Evolutionary conservation across 1,139 yeast genomes (phyloP), one percentile per base, ranked within the genome.

Genomic region (Yamadazyma friedrichii): DNA sequence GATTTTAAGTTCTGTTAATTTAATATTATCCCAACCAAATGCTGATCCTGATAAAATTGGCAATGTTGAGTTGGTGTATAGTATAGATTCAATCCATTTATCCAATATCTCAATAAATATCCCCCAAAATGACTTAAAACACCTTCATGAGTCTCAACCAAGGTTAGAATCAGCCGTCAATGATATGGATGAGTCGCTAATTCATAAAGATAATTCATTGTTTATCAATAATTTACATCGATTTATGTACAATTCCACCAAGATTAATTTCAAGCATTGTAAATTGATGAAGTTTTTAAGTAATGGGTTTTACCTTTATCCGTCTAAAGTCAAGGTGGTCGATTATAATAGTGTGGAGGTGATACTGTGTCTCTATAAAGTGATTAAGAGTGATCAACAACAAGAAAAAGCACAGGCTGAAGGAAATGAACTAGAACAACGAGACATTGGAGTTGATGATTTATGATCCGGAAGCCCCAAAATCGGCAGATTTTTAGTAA

Each of bases 201-300:
- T 33, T 11, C 22, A 32, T 5, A 6, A n/a, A 24, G 16, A 32
- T 15, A 28, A 28, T 13, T 28, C 32, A 13, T n/a, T 28, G 9
- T 42, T 41, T 28, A 32, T 38, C 3, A 28, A 28, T 20, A 32
- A 38, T 15, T 22, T 42, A 4, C 24, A 53, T 39, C 43, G 38
- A 9, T 61, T 55, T 35, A 39, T 63, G 40, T 45, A 52, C 33
- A 33, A 41, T 6, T 42, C 50, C 4, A 57, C 63, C n/a, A 53
- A 52, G 20, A 33, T 64, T 4, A 48, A 52, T 26, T 53, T 64
- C 31, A 47, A 50, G 11, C 53, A 55, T 25, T 45, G 63, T 37
- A 44, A 46, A 9, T 45, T 64, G 15, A 44, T 48, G 8, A 52
- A 51, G 41, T 56, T 64, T 35, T 45, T 46, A 3, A 53, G 61